A percentile compares a stretch with the other conserved stretches of the same genome.
Conservation (phyloP, 2,329 filamentous ascomycete species). For the Teratosphaeria pseudoeucalypti region DNA sequence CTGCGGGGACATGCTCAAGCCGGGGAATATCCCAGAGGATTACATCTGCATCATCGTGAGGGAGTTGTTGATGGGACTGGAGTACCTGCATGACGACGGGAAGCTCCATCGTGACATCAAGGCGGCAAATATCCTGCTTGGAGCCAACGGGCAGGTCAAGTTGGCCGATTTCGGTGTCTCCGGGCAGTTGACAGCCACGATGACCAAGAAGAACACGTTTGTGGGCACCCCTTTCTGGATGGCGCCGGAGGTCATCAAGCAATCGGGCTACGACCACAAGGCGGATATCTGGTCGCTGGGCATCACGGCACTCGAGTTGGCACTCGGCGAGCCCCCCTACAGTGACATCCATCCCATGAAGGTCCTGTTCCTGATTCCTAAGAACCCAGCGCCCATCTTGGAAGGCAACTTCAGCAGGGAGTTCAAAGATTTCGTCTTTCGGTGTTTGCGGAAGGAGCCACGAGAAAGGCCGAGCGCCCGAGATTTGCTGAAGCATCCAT, state of each 20-base stretch:
- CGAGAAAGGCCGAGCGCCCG: constrained; percentile 77
- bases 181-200: constrained; percentile 88
- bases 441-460: constrained; percentile 81
- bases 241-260: constrained; percentile 97
- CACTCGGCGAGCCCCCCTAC: constrained; percentile 85
- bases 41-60: constrained; percentile 94
- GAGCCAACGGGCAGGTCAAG: constrained; percentile 89
- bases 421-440: constrained; percentile 42
- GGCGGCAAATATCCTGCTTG: constrained; percentile 89
- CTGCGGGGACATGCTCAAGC: constrained; percentile 92
- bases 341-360: constrained; percentile 98
- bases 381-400: constrained; percentile 75
- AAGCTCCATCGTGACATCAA: constrained; percentile 97
- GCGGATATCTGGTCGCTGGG: constrained; percentile 96
- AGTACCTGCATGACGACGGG: constrained; percentile 89
- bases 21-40: constrained; percentile 80
- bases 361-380: constrained; percentile 89
- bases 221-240: constrained; percentile 99
- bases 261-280: constrained; percentile 95
- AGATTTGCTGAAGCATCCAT: constrained; percentile 80
- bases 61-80: constrained; percentile 78
- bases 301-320: constrained; percentile 85
- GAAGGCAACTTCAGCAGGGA: constrained; percentile 37
- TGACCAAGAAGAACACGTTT: constrained; percentile 99
- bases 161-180: constrained; percentile 95